Conservation (phyloP, 2,329 filamentous ascomycete genomes). For the Fusarium caatingaense region DNA sequence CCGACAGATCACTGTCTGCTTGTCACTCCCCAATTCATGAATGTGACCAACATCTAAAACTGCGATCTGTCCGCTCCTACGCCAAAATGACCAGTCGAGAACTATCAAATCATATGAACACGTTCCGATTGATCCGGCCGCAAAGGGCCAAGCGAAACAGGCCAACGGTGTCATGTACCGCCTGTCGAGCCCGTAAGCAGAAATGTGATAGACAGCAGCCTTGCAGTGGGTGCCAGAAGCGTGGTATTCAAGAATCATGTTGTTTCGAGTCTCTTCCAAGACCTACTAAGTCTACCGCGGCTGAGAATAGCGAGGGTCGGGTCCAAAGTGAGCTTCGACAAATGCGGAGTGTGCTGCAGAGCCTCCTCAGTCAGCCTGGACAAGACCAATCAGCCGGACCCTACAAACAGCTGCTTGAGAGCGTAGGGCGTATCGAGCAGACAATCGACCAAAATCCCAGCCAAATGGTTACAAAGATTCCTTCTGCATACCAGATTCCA, state of each 20-base stretch:
- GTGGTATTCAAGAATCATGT: conserved; percentile 1
- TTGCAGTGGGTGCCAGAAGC: conserved; percentile 9
- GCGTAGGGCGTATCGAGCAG: neutral
- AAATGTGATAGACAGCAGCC: conserved; percentile 25
- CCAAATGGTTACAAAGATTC: too few relatives aligned
- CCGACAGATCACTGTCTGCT: neutral
- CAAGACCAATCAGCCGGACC: neutral
- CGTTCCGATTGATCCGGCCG: conserved; percentile 2
- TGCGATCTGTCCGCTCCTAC: too few relatives aligned
- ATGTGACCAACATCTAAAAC: neutral
- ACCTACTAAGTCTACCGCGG: rapidly evolving
- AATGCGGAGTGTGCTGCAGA: conserved; percentile 13
- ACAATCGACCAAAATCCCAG: neutral
- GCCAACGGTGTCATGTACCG: conserved; percentile 4
- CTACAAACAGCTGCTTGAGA: neutral
- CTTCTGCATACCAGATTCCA: neutral
- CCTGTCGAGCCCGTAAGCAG: conserved; percentile 15
- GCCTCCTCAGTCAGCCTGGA: neutral
- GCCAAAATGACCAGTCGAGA: neutral
- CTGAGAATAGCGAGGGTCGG: neutral
- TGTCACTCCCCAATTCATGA: neutral
- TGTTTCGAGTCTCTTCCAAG: neutral
- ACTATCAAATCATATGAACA: neutral
- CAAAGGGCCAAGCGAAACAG: conserved; percentile 12
- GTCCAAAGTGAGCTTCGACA: conserved; percentile 18